These are phyloP conservation scores for Protomyces macrosporus DNA, from an alignment of 1,139 yeast genomes.

Conservation along the genomic window DNA sequence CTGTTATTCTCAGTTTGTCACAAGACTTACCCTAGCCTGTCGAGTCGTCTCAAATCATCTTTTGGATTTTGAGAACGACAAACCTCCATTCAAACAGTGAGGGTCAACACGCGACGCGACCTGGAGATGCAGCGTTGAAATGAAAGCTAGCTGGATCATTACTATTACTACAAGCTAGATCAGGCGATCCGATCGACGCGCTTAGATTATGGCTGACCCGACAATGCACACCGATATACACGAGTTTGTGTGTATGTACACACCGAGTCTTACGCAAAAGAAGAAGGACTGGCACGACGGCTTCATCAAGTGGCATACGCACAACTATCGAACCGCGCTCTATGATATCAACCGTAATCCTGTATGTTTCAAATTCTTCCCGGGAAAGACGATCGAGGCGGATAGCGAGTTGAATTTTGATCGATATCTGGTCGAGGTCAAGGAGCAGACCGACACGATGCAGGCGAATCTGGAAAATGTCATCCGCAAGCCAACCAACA, in stretches of 20 bases:
- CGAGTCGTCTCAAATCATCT: no score
- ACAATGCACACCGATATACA: slow-evolving; percentile 37
- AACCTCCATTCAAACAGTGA: no score
- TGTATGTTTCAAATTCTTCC: slow-evolving; percentile 41
- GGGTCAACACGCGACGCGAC: no score
- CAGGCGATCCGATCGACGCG: no score
- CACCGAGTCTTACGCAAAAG: slow-evolving; percentile 47
- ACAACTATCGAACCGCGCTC: slow-evolving; percentile 49
- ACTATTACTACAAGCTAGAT: no score
- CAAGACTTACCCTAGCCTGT: no score
- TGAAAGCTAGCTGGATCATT: no score
- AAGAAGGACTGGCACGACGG: slow-evolving; percentile 57
- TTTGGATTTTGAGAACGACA: no score
- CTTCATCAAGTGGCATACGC: slow-evolving; percentile 45
- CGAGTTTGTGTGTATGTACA: slow-evolving; percentile 45
- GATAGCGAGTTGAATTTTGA: slow-evolving; percentile 10
- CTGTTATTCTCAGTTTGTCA: not conserved
- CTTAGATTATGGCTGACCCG: not conserved
- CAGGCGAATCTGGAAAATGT: slow-evolving; percentile 21
- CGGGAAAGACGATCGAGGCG: slow-evolving; percentile 11
- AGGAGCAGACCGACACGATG: slow-evolving; percentile 5
- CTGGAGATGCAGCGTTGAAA: no score
- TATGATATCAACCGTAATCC: slow-evolving; percentile 42
- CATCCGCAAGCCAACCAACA: not conserved
- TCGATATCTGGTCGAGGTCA: slow-evolving; percentile 4